Evolutionary conservation across 2,329 filamentous ascomycete species (phyloP).

Genomic region (Clonostachys byssicola): DNA sequence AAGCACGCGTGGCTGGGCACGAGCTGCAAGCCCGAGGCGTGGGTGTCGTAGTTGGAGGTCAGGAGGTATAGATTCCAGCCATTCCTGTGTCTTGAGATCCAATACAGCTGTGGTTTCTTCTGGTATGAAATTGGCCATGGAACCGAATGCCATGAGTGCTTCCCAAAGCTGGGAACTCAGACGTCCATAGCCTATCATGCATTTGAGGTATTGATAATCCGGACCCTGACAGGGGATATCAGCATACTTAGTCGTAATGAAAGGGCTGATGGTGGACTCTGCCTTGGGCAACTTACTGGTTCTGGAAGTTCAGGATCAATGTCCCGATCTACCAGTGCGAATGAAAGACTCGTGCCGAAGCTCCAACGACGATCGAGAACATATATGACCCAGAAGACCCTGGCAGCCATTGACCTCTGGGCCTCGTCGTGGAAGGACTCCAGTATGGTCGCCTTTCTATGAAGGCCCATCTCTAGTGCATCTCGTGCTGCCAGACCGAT

Average conservation of each 20-base stretch:
- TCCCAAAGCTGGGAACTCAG: constrained; percentile 42
- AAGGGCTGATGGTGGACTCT: no score
- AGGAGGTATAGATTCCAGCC: constrained; percentile 36
- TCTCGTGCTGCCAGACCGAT: constrained; percentile 41
- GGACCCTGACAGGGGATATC: background rate
- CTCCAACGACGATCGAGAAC: constrained; percentile 47
- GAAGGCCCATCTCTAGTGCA: constrained; percentile 41
- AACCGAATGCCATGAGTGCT: constrained; percentile 29
- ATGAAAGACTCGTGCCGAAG: constrained; percentile 44
- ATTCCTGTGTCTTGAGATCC: constrained; percentile 35
- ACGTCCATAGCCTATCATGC: constrained; percentile 41
- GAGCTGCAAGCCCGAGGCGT: constrained; percentile 22
- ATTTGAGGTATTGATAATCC: constrained; percentile 33
- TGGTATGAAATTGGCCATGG: constrained; percentile 23
- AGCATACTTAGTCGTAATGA: background rate
- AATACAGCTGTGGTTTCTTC: constrained; percentile 31
- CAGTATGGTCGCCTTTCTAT: constrained; percentile 35
- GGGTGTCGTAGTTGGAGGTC: constrained; percentile 31
- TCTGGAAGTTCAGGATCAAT: constrained; percentile 43
- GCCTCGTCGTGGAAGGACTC: constrained; percentile 26
- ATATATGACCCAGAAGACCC: constrained; percentile 47
- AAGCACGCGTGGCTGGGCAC: constrained; percentile 24
- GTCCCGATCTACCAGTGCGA: constrained; percentile 40
- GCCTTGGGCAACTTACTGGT: constrained; percentile 17
- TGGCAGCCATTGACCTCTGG: constrained; percentile 20